Evolutionary conservation across 1,139 yeast genomes (phyloP), one percentile per base, ranked within the genome.

Genomic region (Entelexis paramagnoliae): DNA sequence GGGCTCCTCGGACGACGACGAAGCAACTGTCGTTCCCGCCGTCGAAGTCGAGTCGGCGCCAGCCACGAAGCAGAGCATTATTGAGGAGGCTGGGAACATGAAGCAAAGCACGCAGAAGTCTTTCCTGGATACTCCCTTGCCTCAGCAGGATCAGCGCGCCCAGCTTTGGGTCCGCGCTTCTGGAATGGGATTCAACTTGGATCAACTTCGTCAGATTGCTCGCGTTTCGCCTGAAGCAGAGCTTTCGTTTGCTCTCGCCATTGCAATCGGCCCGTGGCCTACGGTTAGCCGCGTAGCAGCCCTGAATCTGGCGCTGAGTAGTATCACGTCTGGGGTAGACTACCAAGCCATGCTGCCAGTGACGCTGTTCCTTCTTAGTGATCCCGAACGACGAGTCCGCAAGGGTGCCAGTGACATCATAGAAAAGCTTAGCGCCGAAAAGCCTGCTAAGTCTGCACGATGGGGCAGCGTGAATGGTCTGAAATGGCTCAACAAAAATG

Each of bases 141-240:
- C 57, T 3, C 45, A 46, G 10, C 10, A 20, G 8, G 53, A 52
- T 32, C 36, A 20, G 11, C 51, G 60, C 1, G 57, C 58, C 13
- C 51, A 52, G 39, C 50, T 58, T 10, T 59, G 62, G 62, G 52
- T 58, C 2, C 43, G 54, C 17, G 56, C 54, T 1, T 47, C 62
- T 1, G 49, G 56, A 2, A 34, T 38, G 16, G 56, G 62, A 7
- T 46, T 60, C 33, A 41, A 58, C 8, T 57, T 62, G 1, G 62
- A 61, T 10, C 59, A 62, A 24, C 51, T 65, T 6, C 48, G 58
- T 2, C 50, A 54, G 16, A 51, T 66, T 6, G 60, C 61, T 28
- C 54, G 62, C 7, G 59, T 66, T 22, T 55, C 66, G 2, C 54
- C 62, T 7, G 55, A 54, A 17, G 59, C 59, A 10, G 56, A 58